A percentile compares a stretch with the other conserved stretches of the same genome.
Conservation (phyloP, 2,329 filamentous ascomycete species). For the Coniochaeta sp. region DNA sequence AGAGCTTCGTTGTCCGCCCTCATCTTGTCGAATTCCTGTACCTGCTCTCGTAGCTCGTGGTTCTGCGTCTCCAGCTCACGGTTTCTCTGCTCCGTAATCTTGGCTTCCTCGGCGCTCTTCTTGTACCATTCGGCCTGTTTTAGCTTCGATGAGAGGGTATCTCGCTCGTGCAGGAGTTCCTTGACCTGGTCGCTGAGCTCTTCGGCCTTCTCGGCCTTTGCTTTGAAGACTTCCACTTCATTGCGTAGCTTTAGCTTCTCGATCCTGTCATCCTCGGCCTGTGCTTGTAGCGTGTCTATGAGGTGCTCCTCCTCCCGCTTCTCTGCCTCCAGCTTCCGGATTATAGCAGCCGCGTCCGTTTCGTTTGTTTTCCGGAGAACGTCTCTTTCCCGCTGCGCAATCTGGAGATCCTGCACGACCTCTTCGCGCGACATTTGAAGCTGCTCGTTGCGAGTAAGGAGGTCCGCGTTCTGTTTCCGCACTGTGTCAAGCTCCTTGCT, state of each 20-base stretch:
- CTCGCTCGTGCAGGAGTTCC: constrained; percentile 44
- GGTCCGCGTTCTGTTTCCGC: constrained; percentile 50
- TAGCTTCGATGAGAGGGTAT: not conserved
- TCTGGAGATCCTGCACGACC: constrained; percentile 56
- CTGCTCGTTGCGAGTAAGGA: constrained; percentile 51
- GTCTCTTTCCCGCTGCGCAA: constrained; percentile 10
- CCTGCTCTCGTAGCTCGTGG: constrained; percentile 26
- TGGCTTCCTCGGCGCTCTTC: constrained; percentile 54
- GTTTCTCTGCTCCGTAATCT: constrained; percentile 54
- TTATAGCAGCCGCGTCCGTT: not conserved
- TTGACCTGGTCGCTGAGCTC: constrained; percentile 51
- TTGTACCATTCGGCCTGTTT: constrained; percentile 28
- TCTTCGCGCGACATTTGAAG: constrained; percentile 58
- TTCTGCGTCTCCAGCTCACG: constrained; percentile 53
- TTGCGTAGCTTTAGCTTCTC: constrained; percentile 37
- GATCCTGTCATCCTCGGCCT: constrained; percentile 46
- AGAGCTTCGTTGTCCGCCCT: constrained; percentile 18
- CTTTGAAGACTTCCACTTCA: constrained; percentile 40
- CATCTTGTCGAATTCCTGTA: constrained; percentile 21
- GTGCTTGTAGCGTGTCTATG: constrained; percentile 63
- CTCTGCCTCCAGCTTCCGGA: not conserved
- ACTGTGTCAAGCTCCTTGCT: constrained; percentile 43
- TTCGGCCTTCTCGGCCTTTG: constrained; percentile 39
- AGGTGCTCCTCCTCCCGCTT: constrained; percentile 42
- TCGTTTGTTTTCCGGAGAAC: constrained; percentile 1